Percentiles rank a stretch among this genome's conserved stretches.
Conservation (phyloP, 768 basidiomycete genomes). For the Boletus tomentosulus region DNA sequence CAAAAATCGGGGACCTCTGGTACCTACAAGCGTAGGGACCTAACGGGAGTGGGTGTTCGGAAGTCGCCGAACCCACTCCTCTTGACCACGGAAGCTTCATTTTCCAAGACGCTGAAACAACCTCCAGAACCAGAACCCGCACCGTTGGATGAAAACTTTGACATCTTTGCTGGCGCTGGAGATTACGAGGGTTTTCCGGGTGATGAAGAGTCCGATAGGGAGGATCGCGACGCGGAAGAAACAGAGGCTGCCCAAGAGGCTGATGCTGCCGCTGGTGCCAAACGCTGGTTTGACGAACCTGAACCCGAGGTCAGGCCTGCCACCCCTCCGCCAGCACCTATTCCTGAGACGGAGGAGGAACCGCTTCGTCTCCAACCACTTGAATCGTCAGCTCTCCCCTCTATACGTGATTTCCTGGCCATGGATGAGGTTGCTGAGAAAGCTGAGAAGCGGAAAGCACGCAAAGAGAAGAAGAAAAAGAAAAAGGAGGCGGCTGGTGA, state of each 20-base stretch:
- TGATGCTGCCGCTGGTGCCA: conserved; percentile 1
- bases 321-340: conserved; percentile 5
- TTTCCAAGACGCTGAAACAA: conserved; percentile 5
- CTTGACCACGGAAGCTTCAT: not conserved
- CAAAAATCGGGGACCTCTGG: too few species aligned
- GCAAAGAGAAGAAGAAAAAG: conserved; percentile 71
- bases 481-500: conserved; percentile 28
- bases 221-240: conserved; percentile 13
- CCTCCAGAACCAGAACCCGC: conserved; percentile 17
- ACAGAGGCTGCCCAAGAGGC: conserved; percentile 12
- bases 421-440: conserved; percentile 67
- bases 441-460: conserved; percentile 63
- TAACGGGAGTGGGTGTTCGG: too few species aligned
- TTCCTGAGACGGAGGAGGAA: conserved; percentile 26
- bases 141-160: conserved; percentile 55
- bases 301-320: conserved; percentile 26
- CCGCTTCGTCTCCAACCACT: conserved; percentile 65
- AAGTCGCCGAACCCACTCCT: too few species aligned
- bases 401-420: conserved; percentile 77
- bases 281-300: conserved; percentile 46
- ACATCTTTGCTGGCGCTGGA: conserved; percentile 84
- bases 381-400: conserved; percentile 74
- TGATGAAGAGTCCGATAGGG: conserved; percentile 50
- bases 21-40: too few species aligned
- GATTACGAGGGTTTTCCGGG: conserved; percentile 73